Base-by-base conservation (phyloP, 2,329 filamentous ascomycete genomes). In the Sarocladiaceae sp. region DNA sequence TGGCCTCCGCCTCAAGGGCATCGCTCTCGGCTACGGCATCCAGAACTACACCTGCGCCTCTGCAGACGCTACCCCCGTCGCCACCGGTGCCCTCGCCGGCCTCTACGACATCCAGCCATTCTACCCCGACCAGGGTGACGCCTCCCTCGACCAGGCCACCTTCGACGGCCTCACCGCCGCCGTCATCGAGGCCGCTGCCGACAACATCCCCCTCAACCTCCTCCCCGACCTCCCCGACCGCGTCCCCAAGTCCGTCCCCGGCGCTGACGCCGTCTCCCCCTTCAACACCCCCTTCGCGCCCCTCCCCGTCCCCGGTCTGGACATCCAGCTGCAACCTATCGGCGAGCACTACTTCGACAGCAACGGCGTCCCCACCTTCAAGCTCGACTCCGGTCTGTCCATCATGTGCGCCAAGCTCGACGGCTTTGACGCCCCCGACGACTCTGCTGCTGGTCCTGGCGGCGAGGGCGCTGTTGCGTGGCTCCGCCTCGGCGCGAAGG, bases 341-440 rank as follows among this genome's bases (percentile, higher is more conserved):
- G 84, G 83, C 23, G 72, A 78, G 53, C 84, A 88, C 69, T 85
- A 70, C 72, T 88, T 88, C 69, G 74, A 73, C 60, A 48, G 50
- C 37, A 50, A 55, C 34, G 63, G 71, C 49, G 61, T 66, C 1
- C 83, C 84, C 1, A 78, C 70, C 11, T 88, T 87, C 58, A 68
- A 76, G 47, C 66, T 86, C 29, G 57, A 62, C 42, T 60, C 66
- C 52, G 58, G 68, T 55, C 61, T 72, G 51, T 67, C 56, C 45
- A 43, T 43, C 40, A 29, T 20, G 40, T 43, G 40, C 40, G 71
- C 70, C 58, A 79, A 80, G 62, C 50, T 68, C 32, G 69, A 63
- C 24, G 59, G 55, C 27, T 68, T 77, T 32, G 55, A 67, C 26
- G 80, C 82, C 0, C 82, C 83, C 1, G 45, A 56, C 3, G 51